phyloP scores from a whole-genome alignment of 2,329 filamentous ascomycete genomes.

The Stemphylium lycopersici region DNA sequence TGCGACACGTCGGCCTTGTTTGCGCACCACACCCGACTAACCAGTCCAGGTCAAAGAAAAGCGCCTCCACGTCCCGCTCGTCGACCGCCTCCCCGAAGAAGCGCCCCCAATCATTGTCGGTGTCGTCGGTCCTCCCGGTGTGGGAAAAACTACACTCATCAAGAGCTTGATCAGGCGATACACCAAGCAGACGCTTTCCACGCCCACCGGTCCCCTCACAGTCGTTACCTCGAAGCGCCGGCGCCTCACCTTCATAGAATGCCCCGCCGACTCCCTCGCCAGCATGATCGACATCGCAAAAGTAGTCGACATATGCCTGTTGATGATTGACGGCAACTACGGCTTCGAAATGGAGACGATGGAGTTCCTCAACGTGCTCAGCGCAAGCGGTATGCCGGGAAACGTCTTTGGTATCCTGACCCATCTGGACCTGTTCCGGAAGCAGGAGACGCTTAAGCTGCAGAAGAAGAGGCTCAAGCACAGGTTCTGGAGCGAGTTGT shows the following conservation, averaged over 20 bases:
- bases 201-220: constrained; percentile 90
- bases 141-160: constrained; percentile 91
- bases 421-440: constrained; percentile 93
- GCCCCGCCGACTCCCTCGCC: constrained; percentile 89
- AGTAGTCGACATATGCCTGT: constrained; percentile 92
- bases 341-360: constrained; percentile 99
- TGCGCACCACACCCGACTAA: constrained; percentile 10
- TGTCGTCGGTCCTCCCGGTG: constrained; percentile 92
- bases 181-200: constrained; percentile 90
- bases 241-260: constrained; percentile 93
- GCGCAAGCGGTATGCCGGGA: constrained; percentile 95
- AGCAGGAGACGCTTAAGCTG: constrained; percentile 87
- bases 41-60: constrained; percentile 82
- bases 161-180: constrained; percentile 94
- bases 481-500: constrained; percentile 94
- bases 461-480: constrained; percentile 97
- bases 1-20: constrained; percentile 10
- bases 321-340: constrained; percentile 99
- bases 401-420: constrained; percentile 98
- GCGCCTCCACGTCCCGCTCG: constrained; percentile 91
- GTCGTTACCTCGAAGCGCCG: constrained; percentile 96
- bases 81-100: constrained; percentile 95
- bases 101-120: constrained; percentile 90
- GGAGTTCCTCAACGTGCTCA: constrained; percentile 95
- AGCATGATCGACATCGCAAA: constrained; percentile 98